Base-by-base conservation (phyloP, 2,329 filamentous ascomycete genomes). In the Knufia petricola region DNA sequence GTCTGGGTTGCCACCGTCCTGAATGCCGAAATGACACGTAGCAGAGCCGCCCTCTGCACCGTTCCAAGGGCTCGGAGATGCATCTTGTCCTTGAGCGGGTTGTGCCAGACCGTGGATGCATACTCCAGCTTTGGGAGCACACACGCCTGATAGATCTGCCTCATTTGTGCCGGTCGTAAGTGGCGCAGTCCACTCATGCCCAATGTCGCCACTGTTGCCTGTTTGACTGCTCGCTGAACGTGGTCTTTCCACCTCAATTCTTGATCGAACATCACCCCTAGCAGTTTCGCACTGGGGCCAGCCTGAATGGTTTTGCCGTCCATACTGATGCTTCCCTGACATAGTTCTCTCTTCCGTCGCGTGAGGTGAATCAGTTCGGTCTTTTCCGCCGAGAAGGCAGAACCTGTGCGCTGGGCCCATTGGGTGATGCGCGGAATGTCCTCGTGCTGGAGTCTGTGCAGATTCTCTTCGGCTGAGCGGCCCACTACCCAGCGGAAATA, bases 281-380 rank as follows among this genome's bases (percentile, higher is more conserved):
- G 50, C 2, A 62, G 55, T 43, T 63, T 62, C 3, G 52, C 56
- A n/a, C 6, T n/a, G 6, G 34, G 34, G 12, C 34, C 20, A 21
- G 37, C 36, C 40, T 55, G 48, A 15, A 59, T 49, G 2, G 30
- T 32, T 32, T 52, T 49, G 1, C 56, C 38, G 13, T 59, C 51
- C 3, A 61, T 42, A 24, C 39, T 41, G 4, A 60, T 39, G 9
- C 53, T 30, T 2, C 55, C 55, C 46, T 51, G 43, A 4, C 19
- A 4, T 4, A 57, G 54, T 34, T 56, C 45, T 2, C 38, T 48
- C 44, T 45, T 59, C 3, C 41, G 54, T 44, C 58, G 53, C 2
- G 58, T 64, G 7, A 64, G 34, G 42, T 64, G 55, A 23, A 64
- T 63, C 0, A 63, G 52, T 17, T 61, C 55, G 2, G 56, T 62